Evolutionary conservation across 768 basidiomycete genomes (phyloP), one percentile per base, ranked within the genome.

Genomic region (Kwoniella shandongensis): DNA sequence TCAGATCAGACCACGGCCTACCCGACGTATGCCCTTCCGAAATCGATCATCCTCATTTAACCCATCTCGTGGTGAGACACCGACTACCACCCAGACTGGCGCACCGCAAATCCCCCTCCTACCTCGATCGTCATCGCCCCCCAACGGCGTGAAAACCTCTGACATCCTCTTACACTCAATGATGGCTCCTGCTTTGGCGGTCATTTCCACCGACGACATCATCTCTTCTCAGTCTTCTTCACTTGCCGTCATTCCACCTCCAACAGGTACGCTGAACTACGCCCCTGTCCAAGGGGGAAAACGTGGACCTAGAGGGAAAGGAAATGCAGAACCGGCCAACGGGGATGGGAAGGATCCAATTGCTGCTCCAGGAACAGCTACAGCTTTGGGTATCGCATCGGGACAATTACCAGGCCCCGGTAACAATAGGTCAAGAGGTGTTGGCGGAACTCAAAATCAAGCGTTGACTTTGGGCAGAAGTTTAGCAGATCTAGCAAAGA

Each of bases 191-290:
- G 32, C 65, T 7, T 41, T 72, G 8, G 63, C 70, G 11, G 45
- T 59, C 8, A 64, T 73, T 26, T 63, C 65, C 1, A 63, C 60
- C 39, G 71, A 75, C 53, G 74, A 75, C 50, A 74, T 76, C 51
- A 61, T 76, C 40, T 64, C 70, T 15, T 61, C 72, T 18, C 38
- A 59, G 3, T 66, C 72, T 5, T 63, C 59, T 18, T 70, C 68
- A 12, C 62, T 73, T 2, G 59, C 63, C 15, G 59, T 73, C 22
- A 57, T 65, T 25, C 72, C 72, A 11, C 56, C 69, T 1, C 39
- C 55, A 0, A 63, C 51, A 15, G 49, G 62, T 39, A 11, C 57
- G 5, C 18, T 66, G 10, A 25, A 44, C 45, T 48, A 56, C 36
- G 44, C 25, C 3, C 51, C 44, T 13, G 30, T 42, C 29, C 20